Evolutionary conservation across 192 early-diverging fungal species (phyloP).

Genomic region (Entophlyctis helioformis): DNA sequence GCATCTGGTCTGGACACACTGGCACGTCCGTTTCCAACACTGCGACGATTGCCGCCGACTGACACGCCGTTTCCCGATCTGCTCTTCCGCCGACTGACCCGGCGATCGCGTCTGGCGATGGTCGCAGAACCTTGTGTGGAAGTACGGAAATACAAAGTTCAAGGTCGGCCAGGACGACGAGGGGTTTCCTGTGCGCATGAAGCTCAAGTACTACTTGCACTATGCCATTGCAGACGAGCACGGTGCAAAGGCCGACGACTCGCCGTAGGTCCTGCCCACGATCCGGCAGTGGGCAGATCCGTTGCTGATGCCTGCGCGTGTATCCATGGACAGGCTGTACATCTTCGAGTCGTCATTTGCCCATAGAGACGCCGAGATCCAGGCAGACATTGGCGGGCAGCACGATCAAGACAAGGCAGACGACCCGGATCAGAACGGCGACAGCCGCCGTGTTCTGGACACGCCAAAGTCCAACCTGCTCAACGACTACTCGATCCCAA

Average conservation of each 20-base stretch:
- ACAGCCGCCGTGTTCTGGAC: too few relatives aligned
- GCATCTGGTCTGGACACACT: background rate
- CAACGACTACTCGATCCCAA: slow-evolving; percentile 53
- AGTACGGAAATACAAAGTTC: slow-evolving; percentile 50
- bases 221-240: slow-evolving; percentile 7
- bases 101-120: too few relatives aligned
- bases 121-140: slow-evolving; percentile 4
- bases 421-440: too few relatives aligned
- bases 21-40: background rate
- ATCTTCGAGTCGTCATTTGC: slow-evolving; percentile 68
- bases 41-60: too few relatives aligned
- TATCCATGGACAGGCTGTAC: too few relatives aligned
- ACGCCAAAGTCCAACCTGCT: slow-evolving; percentile 22
- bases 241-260: slow-evolving; percentile 2
- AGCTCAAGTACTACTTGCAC: slow-evolving; percentile 34
- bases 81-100: too few relatives aligned
- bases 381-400: background rate
- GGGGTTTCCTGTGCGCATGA: slow-evolving; percentile 51
- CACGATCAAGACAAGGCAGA: background rate
- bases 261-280: too few relatives aligned
- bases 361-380: slow-evolving; percentile 12
- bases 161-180: slow-evolving; percentile 75
- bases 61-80: too few relatives aligned
- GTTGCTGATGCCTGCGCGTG: too few relatives aligned
- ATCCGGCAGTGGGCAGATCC: too few relatives aligned